Evolutionary conservation across 2,329 filamentous ascomycete genomes (phyloP), one percentile per base, ranked within the genome.

Genomic region (Pyrenophora tritici-repentis): DNA sequence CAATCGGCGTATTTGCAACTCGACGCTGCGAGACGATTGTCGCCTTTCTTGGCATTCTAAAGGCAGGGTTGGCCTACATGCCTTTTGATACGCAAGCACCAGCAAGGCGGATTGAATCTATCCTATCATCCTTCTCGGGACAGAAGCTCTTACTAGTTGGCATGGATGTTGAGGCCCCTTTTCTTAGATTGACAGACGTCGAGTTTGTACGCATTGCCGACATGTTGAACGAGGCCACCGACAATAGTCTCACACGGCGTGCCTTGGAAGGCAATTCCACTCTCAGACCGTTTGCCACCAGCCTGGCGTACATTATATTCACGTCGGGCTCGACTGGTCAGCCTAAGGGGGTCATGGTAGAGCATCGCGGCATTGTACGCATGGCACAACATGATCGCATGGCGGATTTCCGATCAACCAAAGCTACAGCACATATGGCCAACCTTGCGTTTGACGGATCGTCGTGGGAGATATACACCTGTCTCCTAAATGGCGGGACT

Each of bases 261-360:
- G 18, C 18, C 18, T 18, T 18, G 18, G 18, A 18, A 18, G 18
- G 18, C 18, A 18, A 18, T 18, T 18, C 18, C 18, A 18, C 18
- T 18, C 18, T 18, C 18, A 18, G 18, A 73, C 43, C 43, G 2
- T 45, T 32, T 10, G 13, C 44, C 4, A 34, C 33, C 76, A 33
- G 78, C 34, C 75, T 78, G 3, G 84, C 84, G 0, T 87, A 83
- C 59, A 75, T 86, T 6, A 78, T 88, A 4, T 83, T 86, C 54
- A 81, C 79, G 0, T 78, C 77, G 16, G 62, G 65, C 12, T 62
- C 18, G 18, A 18, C 18, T 18, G 18, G 18, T 18, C 18, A 18
- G 18, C 18, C 18, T 18, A 18, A 18, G 18, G 18, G 18, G 18
- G 18, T 18, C 18, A 18, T 18, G 18, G 18, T 18, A 18, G 18